phyloP scores from a whole-genome alignment of 2,329 filamentous ascomycete species.

The Aspergillus piperis region DNA sequence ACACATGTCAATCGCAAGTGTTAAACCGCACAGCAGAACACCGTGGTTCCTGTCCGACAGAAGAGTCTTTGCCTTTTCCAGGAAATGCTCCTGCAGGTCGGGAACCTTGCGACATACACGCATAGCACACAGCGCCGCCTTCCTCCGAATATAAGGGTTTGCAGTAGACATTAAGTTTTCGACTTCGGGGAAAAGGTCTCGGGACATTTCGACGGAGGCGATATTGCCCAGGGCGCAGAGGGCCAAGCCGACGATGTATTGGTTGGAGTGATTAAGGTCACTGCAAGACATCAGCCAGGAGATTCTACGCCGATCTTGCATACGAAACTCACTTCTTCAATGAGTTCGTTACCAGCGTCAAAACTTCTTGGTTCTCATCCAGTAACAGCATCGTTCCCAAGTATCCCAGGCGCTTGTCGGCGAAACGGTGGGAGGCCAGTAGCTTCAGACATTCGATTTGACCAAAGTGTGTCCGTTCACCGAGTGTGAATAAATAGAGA shows the following conservation, averaged over 20 bases:
- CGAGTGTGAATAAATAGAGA: slow-evolving; percentile 95
- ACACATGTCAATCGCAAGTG: slow-evolving; percentile 86
- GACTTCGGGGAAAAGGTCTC: slow-evolving; percentile 94
- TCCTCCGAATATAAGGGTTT: slow-evolving; percentile 97
- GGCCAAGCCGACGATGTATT: slow-evolving; percentile 96
- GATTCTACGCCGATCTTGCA: background rate
- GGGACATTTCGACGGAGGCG: slow-evolving; percentile 95
- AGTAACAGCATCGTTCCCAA: slow-evolving; percentile 92
- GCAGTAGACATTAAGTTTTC: slow-evolving; percentile 87
- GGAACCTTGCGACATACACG: slow-evolving; percentile 97
- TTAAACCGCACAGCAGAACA: slow-evolving; percentile 88
- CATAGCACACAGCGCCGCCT: slow-evolving; percentile 98
- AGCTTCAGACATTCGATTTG: slow-evolving; percentile 99
- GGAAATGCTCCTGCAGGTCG: slow-evolving; percentile 93
- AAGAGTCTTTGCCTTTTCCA: slow-evolving; percentile 87
- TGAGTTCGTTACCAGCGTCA: slow-evolving; percentile 96
- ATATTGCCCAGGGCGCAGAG: slow-evolving; percentile 97
- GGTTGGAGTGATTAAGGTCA: slow-evolving; percentile 94
- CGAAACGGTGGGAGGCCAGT: slow-evolving; percentile 92
- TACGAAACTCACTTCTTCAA: slow-evolving; percentile 77
- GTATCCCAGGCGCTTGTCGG: slow-evolving; percentile 94
- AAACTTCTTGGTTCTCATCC: slow-evolving; percentile 97
- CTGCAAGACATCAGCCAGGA: slow-evolving; percentile 54
- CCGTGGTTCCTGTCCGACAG: slow-evolving; percentile 94
- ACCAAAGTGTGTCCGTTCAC: slow-evolving; percentile 96